These are phyloP conservation scores for Mangifera indica DNA, from an alignment of 345 rosid genomes.

Conservation along the genomic window DNA sequence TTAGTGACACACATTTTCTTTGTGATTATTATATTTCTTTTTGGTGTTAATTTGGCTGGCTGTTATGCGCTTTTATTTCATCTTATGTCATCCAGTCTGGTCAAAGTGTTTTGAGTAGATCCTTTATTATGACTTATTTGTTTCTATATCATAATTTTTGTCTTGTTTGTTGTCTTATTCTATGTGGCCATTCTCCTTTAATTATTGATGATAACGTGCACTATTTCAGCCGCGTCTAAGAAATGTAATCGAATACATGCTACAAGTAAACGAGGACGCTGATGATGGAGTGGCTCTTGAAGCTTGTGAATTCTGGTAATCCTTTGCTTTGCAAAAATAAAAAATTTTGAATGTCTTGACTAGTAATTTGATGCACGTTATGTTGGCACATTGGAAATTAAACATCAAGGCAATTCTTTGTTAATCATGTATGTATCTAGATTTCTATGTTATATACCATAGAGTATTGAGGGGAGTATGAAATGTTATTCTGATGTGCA, in stretches of 20 bases:
- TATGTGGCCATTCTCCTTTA: neutral
- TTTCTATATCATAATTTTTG: neutral
- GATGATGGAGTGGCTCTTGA: constrained; percentile 97
- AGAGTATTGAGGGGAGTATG: neutral
- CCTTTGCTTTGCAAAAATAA: constrained; percentile 19
- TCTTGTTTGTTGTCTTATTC: neutral
- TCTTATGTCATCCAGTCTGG: neutral
- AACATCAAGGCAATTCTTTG: constrained; percentile 1
- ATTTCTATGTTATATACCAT: neutral
- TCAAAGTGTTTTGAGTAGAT: neutral
- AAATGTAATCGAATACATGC: constrained; percentile 73
- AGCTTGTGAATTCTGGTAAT: constrained; percentile 96
- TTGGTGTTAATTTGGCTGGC: neutral
- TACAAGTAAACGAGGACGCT: constrained; percentile 86
- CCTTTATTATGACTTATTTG: neutral
- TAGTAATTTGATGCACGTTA: neutral
- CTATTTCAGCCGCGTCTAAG: constrained; percentile 73
- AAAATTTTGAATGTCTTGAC: constrained; percentile 10
- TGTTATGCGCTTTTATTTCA: constrained; percentile 4
- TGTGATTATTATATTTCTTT: neutral
- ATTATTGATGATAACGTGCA: constrained; percentile 11
- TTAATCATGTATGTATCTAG: neutral
- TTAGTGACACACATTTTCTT: constrained; percentile 2
- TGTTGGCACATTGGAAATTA: neutral
- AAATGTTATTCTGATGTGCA: neutral